Evolutionary conservation across 495 filamentous ascomycete genomes (phyloP).

Genomic region (Podospora bellae-mahoneyi): DNA sequence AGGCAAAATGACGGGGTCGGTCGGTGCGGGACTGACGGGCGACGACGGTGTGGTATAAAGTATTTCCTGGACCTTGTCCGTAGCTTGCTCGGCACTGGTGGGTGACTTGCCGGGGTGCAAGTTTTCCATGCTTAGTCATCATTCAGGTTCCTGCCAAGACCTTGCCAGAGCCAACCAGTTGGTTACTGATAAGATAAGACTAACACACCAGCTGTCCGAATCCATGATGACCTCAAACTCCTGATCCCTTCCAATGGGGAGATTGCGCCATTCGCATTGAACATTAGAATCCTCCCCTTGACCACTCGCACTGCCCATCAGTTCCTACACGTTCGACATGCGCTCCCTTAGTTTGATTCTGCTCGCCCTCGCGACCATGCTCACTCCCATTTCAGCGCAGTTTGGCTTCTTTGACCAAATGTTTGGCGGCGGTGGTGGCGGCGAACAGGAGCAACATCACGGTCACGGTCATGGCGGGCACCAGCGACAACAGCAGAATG

Average conservation of each 20-base stretch:
- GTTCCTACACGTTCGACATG: conserved; percentile 21
- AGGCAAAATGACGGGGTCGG: not conserved
- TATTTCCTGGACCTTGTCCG: not conserved
- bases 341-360: conserved; percentile 33
- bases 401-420: conserved; percentile 89
- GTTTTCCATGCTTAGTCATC: conserved; percentile 47
- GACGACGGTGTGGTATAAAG: conserved; percentile 1
- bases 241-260: too few species aligned
- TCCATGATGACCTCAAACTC: not conserved
- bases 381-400: conserved; percentile 49
- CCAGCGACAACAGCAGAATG: conserved; percentile 67
- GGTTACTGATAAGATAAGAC: conserved; percentile 35
- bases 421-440: conserved; percentile 48
- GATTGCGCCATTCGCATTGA: not conserved
- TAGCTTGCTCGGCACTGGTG: not conserved
- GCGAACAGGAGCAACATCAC: conserved; percentile 31
- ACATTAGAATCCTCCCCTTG: not conserved
- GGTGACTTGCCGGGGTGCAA: conserved; percentile 9
- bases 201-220: conserved; percentile 11
- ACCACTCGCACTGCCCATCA: not conserved
- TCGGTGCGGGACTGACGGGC: conserved; percentile 8
- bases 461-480: conserved; percentile 25
- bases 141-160: not conserved
- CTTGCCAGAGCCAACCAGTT: not conserved
- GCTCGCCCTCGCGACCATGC: conserved; percentile 27